These are phyloP conservation scores for Funneliformis geosporum DNA, from an alignment of 192 early-diverging fungal species.

Conservation along the genomic window DNA sequence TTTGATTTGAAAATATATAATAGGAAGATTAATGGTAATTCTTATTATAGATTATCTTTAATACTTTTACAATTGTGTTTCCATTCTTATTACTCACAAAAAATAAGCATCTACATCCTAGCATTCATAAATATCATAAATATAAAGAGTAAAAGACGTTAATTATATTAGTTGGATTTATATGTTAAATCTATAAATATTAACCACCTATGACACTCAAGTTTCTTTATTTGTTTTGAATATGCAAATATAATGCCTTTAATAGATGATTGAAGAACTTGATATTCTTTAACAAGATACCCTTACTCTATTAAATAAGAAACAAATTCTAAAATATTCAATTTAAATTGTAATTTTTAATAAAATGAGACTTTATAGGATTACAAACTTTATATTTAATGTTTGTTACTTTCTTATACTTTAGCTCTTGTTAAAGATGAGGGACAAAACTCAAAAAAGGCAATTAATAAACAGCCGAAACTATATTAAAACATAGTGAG, in stretches of 20 bases:
- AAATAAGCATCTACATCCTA: conserved; percentile 27
- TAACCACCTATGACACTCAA: not conserved
- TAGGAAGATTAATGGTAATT: not conserved
- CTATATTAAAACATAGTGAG: too few relatives aligned
- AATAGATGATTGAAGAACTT: too few relatives aligned
- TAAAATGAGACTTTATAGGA: too few relatives aligned
- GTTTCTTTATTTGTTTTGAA: not conserved
- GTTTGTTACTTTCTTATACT: not conserved
- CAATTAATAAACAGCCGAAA: too few relatives aligned
- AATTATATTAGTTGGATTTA: not conserved
- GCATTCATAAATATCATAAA: not conserved
- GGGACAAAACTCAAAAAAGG: too few relatives aligned
- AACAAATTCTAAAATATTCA: too few relatives aligned
- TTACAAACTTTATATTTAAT: too few relatives aligned
- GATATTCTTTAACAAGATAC: too few relatives aligned
- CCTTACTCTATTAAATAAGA: too few relatives aligned
- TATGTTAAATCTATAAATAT: not conserved
- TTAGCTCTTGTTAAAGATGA: too few relatives aligned
- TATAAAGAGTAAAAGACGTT: not conserved
- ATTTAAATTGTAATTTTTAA: too few relatives aligned
- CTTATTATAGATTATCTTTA: conserved; percentile 13
- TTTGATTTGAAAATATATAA: not conserved
- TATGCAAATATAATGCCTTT: too few relatives aligned
- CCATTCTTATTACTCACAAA: conserved; percentile 23
- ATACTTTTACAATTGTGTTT: conserved; percentile 19